Evolutionary conservation across 306 rosid species (phyloP), one percentile per base, ranked within the genome.

Genomic region (Malus domestica): DNA sequence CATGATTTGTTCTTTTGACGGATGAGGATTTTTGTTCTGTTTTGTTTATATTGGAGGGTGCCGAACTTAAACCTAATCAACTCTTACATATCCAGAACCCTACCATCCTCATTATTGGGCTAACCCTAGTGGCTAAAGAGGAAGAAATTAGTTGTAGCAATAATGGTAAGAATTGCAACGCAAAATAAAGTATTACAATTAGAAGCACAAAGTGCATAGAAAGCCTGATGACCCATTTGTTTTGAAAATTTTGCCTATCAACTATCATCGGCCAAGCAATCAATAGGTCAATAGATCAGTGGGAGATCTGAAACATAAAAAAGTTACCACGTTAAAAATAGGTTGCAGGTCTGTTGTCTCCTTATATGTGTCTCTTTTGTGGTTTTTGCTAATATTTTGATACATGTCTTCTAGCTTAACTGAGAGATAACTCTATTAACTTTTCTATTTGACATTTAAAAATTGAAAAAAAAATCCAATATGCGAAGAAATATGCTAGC

Each of bases 1-100:
- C 46, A 52, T 72, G 33, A 72, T 79, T 64, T 52, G 33, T 20
- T 14, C 51, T 18, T 18, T 54, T 72, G 77, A 78, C 61, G 14
- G 1, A 23, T 32, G 22, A 25, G 20, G 40, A 15, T 5, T 49
- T 49, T 49, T 46, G 42, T 14, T 49, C 16, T 14, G 54, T 49
- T 49, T 49, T 14, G 54, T 49, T 49, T 49, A 15, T 49, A 15
- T 49, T 49, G 55, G 55, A 49, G 55, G 19, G 20, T 49, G 16
- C 16, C 55, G 1, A 49, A 49, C 20, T 15, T 49, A 2, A 15
- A 49, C 55, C 55, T 49, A 49, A 49, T 18, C 45, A 9, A 42
- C 12, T 42, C 45, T 9, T 49, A 15, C 8, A 15, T 49, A 49
- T 16, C 8, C 16, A 14, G 16, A 18, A 49, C 55, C 55, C 55